Evolutionary conservation across 2,329 filamentous ascomycete genomes (phyloP), one percentile per base, ranked within the genome.

Genomic region (Neofusicoccum sp.): DNA sequence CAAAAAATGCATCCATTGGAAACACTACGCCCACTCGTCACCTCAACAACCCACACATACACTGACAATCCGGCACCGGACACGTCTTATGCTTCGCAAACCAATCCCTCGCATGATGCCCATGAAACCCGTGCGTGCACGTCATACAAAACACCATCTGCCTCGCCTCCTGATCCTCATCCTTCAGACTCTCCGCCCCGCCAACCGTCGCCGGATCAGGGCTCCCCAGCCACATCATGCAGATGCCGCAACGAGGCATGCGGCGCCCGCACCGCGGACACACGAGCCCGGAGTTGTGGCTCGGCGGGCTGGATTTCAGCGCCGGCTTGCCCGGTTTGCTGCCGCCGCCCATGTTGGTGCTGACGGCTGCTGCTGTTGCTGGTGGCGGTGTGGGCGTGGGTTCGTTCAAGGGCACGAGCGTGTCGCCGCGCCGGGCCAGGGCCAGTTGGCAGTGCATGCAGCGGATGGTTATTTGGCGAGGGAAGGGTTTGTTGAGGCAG

Each of bases 401-500:
- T 12, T 50, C 31, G 3, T 36, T 4, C 6, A 62, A 41, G 1
- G 63, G 44, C 28, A 64, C 49, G 29, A 62, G 59, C 22, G 41
- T n/a, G 37, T 60, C 64, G 37, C 54, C 61, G 41, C 61, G 64
- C 12, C 44, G 61, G 0, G 83, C 82, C 29, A 89, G 80, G 3
- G 83, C 81, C 28, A 80, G 80, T 22, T 85, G 83, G 77, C 91
- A 95, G 77, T 91, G 91, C 52, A 89, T 84, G 76, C 91, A 95
- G 50, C 90, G 86, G 54, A 95, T 84, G 4, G 89, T 87, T 60
- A 94, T 85, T 76, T 92, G 90, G 36, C 88, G 81, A 2, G 85
- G 86, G 0, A 74, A 69, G 0, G 88, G 84, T 63, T 86, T 86
- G 67, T 90, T 83, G 6, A 85, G 83, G n/a, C 85, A 85, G 6